Evolutionary conservation across 139 green algal species (phyloP).

Genomic region (Tetradesmus lagerheimii): DNA sequence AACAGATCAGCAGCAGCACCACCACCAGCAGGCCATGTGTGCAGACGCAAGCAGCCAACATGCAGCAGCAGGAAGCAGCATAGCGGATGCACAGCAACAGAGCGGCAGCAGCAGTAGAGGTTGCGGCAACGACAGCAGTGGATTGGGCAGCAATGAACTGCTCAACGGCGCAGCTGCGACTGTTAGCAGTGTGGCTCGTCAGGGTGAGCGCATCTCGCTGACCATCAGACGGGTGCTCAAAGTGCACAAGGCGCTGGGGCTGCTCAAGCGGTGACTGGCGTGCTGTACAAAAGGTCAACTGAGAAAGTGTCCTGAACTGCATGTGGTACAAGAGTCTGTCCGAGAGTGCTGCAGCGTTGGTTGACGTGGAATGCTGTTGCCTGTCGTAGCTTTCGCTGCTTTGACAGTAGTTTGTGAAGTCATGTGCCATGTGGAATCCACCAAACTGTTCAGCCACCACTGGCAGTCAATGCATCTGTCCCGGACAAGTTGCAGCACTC

Average conservation of each 20-base stretch:
- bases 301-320: too few species aligned
- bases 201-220: constrained; percentile 61
- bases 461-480: too few species aligned
- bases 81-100: neutral
- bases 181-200: constrained; percentile 25
- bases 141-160: neutral
- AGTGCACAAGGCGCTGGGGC: constrained; percentile 39
- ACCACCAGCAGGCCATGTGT: neutral
- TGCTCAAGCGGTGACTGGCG: neutral
- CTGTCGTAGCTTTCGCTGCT: too few species aligned
- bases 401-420: too few species aligned
- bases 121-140: neutral
- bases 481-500: too few species aligned
- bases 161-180: neutral
- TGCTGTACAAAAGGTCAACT: neutral
- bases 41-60: neutral
- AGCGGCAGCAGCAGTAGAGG: neutral
- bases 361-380: too few species aligned
- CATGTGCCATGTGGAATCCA: too few species aligned
- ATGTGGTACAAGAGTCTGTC: too few species aligned
- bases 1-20: neutral
- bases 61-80: neutral
- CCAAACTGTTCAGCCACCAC: too few species aligned
- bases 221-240: constrained; percentile 64
- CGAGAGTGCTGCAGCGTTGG: too few species aligned